Evolutionary conservation across 345 rosid species (phyloP).

Genomic region (Bretschneidera sinensis): DNA sequence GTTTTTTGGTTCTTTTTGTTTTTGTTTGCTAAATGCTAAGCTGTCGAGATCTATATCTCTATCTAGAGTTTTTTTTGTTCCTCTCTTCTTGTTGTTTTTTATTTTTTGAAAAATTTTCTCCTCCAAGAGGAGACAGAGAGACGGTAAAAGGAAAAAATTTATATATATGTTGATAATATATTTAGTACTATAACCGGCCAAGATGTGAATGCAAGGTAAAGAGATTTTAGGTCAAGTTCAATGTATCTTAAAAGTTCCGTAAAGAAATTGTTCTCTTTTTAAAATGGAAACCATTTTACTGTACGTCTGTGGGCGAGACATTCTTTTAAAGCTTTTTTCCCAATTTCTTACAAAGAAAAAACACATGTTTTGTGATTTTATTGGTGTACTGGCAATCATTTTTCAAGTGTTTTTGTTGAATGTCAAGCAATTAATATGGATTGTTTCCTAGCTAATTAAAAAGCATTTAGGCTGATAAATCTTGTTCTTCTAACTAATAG

Average conservation of each 20-base stretch:
- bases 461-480: neutral
- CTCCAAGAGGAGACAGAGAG: no score
- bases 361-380: conserved; percentile 3
- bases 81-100: no score
- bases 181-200: neutral
- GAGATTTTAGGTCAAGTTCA: conserved; percentile 41
- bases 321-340: neutral
- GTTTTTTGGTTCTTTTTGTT: neutral
- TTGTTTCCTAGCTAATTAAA: neutral
- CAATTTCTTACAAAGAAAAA: neutral
- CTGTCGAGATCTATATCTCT: no score
- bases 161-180: neutral
- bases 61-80: no score
- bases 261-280: conserved; percentile 35
- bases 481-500: no score
- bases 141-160: no score
- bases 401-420: conserved; percentile 9
- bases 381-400: conserved; percentile 12
- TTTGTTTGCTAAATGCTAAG: neutral
- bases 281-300: conserved; percentile 25
- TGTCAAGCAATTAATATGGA: conserved; percentile 1
- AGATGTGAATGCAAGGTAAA: conserved; percentile 1
- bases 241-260: conserved; percentile 63
- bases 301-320: conserved; percentile 15
- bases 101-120: no score